A percentile compares a stretch with the other conserved stretches of the same genome.
These are phyloP conservation scores for Neonectria hederae DNA, from an alignment of 2,329 filamentous ascomycete genomes.

Conservation along the genomic window DNA sequence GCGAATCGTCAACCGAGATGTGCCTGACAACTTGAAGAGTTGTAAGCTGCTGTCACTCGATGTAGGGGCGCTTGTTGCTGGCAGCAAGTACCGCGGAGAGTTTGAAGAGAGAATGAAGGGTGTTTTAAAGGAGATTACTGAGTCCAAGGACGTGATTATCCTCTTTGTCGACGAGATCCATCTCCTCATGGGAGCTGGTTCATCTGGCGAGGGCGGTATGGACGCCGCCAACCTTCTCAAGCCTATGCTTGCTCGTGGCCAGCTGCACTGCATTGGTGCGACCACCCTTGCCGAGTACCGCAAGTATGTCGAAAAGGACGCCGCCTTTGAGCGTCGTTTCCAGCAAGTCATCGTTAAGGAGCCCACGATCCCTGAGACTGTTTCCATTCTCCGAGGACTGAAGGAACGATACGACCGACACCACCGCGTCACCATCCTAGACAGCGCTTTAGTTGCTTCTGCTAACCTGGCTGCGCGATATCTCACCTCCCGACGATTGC, in stretches of 20 bases:
- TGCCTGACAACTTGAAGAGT: conserved; percentile 91
- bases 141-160: conserved; percentile 95
- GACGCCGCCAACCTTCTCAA: conserved; percentile 97
- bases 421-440: conserved; percentile 95
- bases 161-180: conserved; percentile 99
- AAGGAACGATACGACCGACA: conserved; percentile 99
- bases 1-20: conserved; percentile 95
- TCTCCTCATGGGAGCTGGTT: conserved; percentile 95
- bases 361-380: conserved; percentile 85
- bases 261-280: conserved; percentile 97
- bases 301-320: conserved; percentile 99
- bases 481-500: conserved; percentile 87
- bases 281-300: conserved; percentile 95
- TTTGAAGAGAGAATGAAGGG: conserved; percentile 99
- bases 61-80: conserved; percentile 92
- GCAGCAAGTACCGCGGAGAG: conserved; percentile 98
- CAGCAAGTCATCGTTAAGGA: conserved; percentile 98
- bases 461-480: conserved; percentile 95
- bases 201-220: conserved; percentile 96
- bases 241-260: conserved; percentile 95
- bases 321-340: conserved; percentile 97
- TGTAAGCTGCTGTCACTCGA: conserved; percentile 96
- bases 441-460: conserved; percentile 89
- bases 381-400: conserved; percentile 97
- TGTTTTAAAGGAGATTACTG: conserved; percentile 94